Evolutionary conservation across 2,329 filamentous ascomycete species (phyloP).

Genomic region (Aureobasidium sp.): DNA sequence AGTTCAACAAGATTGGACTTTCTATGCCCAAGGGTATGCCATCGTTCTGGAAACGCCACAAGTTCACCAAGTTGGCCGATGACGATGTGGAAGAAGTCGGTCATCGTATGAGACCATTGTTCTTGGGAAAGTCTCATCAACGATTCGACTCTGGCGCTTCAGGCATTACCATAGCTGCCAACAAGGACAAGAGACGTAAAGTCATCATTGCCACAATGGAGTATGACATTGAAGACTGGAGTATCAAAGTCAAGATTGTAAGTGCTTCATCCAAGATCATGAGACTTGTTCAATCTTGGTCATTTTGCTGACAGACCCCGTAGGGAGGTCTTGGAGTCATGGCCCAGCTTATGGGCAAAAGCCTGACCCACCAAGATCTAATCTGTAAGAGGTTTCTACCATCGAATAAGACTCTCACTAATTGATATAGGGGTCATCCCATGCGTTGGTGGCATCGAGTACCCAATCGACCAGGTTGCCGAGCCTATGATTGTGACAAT

Average conservation of each 20-base stretch:
- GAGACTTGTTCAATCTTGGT: background rate
- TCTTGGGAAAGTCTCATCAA: constrained; percentile 21
- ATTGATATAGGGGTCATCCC: constrained; percentile 30
- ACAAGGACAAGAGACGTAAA: constrained; percentile 33
- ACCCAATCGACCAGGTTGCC: constrained; percentile 49
- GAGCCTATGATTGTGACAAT: constrained; percentile 56
- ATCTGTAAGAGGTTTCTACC: constrained; percentile 33
- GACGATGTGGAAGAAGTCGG: constrained; percentile 23
- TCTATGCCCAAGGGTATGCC: constrained; percentile 30
- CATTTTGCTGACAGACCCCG: background rate
- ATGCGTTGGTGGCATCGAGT: constrained; percentile 53
- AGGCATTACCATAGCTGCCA: background rate
- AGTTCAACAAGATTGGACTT: constrained; percentile 52
- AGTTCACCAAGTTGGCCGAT: constrained; percentile 18
- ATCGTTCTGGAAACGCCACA: constrained; percentile 29
- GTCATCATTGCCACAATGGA: constrained; percentile 48
- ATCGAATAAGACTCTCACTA: background rate
- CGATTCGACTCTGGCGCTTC: background rate
- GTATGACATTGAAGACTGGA: constrained; percentile 53
- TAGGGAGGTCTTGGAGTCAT: constrained; percentile 58
- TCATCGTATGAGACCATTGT: constrained; percentile 23
- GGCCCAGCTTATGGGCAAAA: constrained; percentile 61
- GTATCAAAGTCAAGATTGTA: constrained; percentile 59
- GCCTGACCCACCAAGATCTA: constrained; percentile 55
- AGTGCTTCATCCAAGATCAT: background rate